Conservation (phyloP, 2,329 filamentous ascomycete genomes). For the Pezicula carpinea region DNA sequence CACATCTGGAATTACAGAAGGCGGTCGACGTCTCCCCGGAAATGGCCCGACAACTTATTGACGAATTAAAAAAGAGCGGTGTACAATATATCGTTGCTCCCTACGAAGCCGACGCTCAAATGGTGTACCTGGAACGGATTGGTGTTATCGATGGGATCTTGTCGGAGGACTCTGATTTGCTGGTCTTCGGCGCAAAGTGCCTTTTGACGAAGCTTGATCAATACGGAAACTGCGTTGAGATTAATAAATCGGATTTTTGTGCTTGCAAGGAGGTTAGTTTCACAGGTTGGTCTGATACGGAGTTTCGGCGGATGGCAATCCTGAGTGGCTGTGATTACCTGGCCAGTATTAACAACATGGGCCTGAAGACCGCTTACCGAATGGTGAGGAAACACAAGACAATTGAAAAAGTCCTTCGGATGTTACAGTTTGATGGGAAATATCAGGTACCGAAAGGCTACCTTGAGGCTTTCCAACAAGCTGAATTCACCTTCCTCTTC, state of each 20-base stretch:
- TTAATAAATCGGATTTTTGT: constrained; percentile 84
- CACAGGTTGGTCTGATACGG: constrained; percentile 84
- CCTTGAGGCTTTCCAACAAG: constrained; percentile 73
- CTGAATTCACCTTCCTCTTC: constrained; percentile 88
- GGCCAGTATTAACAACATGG: constrained; percentile 77
- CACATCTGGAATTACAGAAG: constrained; percentile 85
- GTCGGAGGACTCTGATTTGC: constrained; percentile 91
- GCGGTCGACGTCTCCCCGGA: constrained; percentile 92
- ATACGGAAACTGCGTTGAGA: constrained; percentile 87
- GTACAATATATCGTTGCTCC: constrained; percentile 91
- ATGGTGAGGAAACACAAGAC: constrained; percentile 87
- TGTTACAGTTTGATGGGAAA: constrained; percentile 86
- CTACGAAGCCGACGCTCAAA: constrained; percentile 95
- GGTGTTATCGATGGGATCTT: constrained; percentile 83
- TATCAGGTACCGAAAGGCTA: constrained; percentile 77
- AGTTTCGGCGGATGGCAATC: constrained; percentile 95
- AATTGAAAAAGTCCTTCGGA: constrained; percentile 74
- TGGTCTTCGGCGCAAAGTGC: constrained; percentile 90
- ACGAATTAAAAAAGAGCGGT: constrained; percentile 76
- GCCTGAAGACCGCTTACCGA: constrained; percentile 88
- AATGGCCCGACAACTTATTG: constrained; percentile 89
- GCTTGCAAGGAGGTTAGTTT: constrained; percentile 83
- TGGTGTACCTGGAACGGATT: constrained; percentile 86
- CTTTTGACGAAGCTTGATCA: constrained; percentile 92
- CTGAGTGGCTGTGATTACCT: constrained; percentile 95